Conservation (phyloP, 768 basidiomycete species). For the Cystobasidium tubakii region DNA sequence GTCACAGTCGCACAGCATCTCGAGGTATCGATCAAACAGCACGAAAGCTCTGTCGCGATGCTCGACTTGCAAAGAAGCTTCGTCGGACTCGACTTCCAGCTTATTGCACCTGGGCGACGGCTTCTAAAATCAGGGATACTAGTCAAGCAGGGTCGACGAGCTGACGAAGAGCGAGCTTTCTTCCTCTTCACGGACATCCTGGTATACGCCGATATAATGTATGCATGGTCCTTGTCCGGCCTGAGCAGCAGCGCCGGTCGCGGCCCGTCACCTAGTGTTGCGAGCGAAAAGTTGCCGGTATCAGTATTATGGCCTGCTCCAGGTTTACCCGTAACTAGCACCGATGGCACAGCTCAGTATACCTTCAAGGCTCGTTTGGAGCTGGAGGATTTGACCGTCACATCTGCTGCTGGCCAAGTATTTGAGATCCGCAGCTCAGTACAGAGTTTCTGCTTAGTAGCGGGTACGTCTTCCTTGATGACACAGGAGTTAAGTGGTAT, state of each 20-base stretch:
- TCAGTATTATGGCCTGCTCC: constrained; percentile 21
- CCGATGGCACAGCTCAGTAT: constrained; percentile 20
- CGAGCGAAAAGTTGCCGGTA: constrained; percentile 11
- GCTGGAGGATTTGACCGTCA: constrained; percentile 47
- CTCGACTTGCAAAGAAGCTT: constrained; percentile 74
- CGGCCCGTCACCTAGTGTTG: not conserved
- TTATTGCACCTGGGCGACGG: constrained; percentile 73
- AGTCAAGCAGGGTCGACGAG: constrained; percentile 41
- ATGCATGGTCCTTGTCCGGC: not conserved
- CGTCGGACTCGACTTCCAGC: constrained; percentile 66
- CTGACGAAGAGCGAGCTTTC: constrained; percentile 62
- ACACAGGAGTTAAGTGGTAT: too few relatives aligned
- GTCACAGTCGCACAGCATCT: constrained; percentile 43
- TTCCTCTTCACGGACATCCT: constrained; percentile 76
- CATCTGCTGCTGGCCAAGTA: constrained; percentile 40
- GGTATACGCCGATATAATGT: constrained; percentile 51
- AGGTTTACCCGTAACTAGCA: not conserved
- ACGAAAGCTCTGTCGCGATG: constrained; percentile 68
- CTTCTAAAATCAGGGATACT: constrained; percentile 59
- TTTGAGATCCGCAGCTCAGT: constrained; percentile 45
- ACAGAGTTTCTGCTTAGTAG: constrained; percentile 45
- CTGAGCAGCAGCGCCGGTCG: not conserved
- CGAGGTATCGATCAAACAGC: constrained; percentile 48
- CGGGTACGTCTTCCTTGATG: constrained; percentile 42
- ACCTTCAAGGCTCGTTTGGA: constrained; percentile 40